Evolutionary conservation across 441 rosid genomes (phyloP).

Genomic region (Jatropha multifida): DNA sequence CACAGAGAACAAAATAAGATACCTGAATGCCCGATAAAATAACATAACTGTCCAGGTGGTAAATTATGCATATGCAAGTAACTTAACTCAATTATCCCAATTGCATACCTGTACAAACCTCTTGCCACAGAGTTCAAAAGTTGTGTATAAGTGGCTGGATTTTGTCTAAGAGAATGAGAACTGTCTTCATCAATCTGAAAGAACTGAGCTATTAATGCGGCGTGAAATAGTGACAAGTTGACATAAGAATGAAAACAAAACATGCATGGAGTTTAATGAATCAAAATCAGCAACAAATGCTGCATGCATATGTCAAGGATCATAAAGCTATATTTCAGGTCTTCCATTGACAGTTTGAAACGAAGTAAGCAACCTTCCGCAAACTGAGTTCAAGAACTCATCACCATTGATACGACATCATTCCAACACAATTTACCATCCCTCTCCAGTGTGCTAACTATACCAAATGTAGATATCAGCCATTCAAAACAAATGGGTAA

Average conservation of each 20-base stretch:
- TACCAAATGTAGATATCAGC: background rate
- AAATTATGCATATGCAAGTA: background rate
- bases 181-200: constrained; percentile 70
- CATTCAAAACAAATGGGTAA: background rate
- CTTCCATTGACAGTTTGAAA: background rate
- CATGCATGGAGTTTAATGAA: background rate
- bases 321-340: background rate
- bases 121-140: constrained; percentile 68
- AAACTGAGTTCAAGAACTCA: background rate
- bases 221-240: constrained; percentile 10
- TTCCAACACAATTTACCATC: background rate
- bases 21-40: background rate
- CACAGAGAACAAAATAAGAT: background rate
- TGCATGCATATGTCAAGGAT: background rate
- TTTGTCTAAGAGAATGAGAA: constrained; percentile 53
- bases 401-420: background rate
- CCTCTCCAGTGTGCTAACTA: background rate
- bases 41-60: background rate
- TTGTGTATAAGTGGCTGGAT: constrained; percentile 71
- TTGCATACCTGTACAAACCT: constrained; percentile 77
- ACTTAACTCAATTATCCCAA: constrained; percentile 20
- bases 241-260: background rate
- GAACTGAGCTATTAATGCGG: constrained; percentile 24
- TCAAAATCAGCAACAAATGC: background rate
- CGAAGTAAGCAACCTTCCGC: background rate